Conservation (phyloP, 202 grass and related monocot species). For the Panicum hallii region DNA sequence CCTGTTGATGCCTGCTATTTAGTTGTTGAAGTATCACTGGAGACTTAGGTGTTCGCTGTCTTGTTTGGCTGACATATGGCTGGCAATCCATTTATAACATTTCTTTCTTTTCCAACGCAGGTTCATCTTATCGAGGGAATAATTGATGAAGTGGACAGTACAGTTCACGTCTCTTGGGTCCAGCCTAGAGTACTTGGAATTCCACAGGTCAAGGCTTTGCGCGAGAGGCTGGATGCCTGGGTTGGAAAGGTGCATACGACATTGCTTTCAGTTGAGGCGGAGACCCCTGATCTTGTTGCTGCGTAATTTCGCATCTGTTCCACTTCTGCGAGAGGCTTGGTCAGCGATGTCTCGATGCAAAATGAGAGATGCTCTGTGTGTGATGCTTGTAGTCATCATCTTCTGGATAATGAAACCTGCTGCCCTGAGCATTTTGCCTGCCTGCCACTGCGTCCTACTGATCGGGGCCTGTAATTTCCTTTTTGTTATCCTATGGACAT, state of each 20-base stretch:
- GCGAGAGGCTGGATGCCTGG: conserved; percentile 78
- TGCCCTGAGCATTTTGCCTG: conserved; percentile 34
- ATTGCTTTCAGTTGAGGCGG: conserved; percentile 85
- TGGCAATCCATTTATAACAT: not conserved
- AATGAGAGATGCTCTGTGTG: conserved; percentile 39
- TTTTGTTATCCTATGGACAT: conserved; percentile 38
- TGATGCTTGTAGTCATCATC: conserved; percentile 37
- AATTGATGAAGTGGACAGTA: conserved; percentile 94
- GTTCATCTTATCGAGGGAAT: conserved; percentile 99
- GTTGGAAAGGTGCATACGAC: conserved; percentile 84
- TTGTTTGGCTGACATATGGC: not conserved
- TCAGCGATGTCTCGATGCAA: conserved; percentile 34
- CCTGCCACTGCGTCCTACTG: conserved; percentile 1
- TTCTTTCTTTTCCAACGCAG: conserved; percentile 45
- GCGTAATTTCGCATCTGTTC: conserved; percentile 45
- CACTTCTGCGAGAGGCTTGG: conserved; percentile 35
- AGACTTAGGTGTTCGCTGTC: not conserved
- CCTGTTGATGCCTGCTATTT: not conserved
- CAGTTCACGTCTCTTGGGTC: conserved; percentile 89
- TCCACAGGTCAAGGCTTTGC: conserved; percentile 82
- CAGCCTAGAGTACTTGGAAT: conserved; percentile 95
- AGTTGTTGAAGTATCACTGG: conserved; percentile 10
- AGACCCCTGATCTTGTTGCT: conserved; percentile 92
- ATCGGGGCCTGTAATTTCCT: conserved; percentile 48
- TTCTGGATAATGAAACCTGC: conserved; percentile 44